These are phyloP conservation scores for Ascosphaera apis DNA, from an alignment of 2,329 filamentous ascomycete genomes.

Conservation along the genomic window DNA sequence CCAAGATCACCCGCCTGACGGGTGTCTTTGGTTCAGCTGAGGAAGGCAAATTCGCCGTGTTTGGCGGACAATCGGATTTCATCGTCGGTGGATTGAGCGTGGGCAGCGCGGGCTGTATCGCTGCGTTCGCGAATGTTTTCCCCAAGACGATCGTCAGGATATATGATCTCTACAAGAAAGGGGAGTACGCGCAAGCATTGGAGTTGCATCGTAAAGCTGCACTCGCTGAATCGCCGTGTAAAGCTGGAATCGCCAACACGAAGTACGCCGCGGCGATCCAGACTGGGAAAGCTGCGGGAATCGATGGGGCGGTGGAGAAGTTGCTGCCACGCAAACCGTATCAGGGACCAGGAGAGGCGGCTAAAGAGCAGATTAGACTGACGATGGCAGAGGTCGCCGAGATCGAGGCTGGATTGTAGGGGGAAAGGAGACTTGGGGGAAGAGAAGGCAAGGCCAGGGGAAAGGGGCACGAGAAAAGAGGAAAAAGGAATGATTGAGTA, in stretches of 20 bases:
- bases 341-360: constrained; percentile 20
- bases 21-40: constrained; percentile 28
- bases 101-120: constrained; percentile 32
- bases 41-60: constrained; percentile 48
- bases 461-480: not conserved
- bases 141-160: constrained; percentile 33
- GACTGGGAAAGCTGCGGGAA: constrained; percentile 34
- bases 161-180: constrained; percentile 37
- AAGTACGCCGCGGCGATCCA: constrained; percentile 44
- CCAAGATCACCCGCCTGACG: constrained; percentile 34
- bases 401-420: constrained; percentile 15
- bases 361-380: constrained; percentile 20
- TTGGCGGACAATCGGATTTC: constrained; percentile 52
- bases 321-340: constrained; percentile 41
- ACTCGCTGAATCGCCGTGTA: constrained; percentile 41
- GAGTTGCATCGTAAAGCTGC: constrained; percentile 37
- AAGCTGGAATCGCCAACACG: constrained; percentile 42
- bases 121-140: constrained; percentile 34
- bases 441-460: not conserved
- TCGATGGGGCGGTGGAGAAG: constrained; percentile 34
- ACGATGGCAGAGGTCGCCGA: constrained; percentile 19
- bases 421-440: not conserved
- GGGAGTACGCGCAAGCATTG: constrained; percentile 34
- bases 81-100: constrained; percentile 31
- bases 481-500: not conserved